Evolutionary conservation across 176 grass and related monocot genomes (phyloP).

Genomic region (Ampelocalamus luodianensis): DNA sequence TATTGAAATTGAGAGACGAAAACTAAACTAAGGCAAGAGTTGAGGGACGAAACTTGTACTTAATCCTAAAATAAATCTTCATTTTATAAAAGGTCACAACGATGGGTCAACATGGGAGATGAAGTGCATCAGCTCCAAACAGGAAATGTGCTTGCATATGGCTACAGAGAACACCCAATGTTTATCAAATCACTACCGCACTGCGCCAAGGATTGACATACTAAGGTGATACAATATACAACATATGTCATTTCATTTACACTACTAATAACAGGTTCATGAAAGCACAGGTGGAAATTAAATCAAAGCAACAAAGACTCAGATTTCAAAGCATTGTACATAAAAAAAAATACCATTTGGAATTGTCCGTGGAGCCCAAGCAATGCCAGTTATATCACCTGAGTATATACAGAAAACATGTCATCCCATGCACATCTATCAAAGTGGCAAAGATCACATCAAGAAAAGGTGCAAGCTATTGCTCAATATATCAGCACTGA

Average conservation of each 20-base stretch:
- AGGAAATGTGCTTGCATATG: background rate
- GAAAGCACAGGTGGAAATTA: background rate
- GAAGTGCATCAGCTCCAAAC: background rate
- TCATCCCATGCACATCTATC: slow-evolving; percentile 4
- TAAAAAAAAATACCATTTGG: slow-evolving; percentile 56
- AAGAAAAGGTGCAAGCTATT: background rate
- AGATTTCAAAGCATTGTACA: background rate
- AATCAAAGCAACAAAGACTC: slow-evolving; percentile 7
- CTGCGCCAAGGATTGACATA: background rate
- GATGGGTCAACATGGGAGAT: background rate
- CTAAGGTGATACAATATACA: background rate
- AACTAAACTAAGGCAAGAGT: no score
- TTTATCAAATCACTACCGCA: background rate
- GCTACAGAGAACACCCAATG: background rate
- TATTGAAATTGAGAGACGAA: no score
- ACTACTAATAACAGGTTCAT: background rate
- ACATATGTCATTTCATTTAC: background rate
- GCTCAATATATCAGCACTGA: background rate
- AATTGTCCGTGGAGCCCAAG: slow-evolving; percentile 66
- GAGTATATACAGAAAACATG: slow-evolving; percentile 34
- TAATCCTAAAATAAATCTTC: background rate
- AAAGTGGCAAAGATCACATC: background rate
- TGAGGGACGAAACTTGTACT: no score
- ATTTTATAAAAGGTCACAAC: background rate
- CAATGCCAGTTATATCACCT: slow-evolving; percentile 89